Percentiles rank a stretch among this genome's conserved stretches.
Evolutionary conservation across 164 flowering plant genomes (phyloP).

Genomic region (Tetracentron sinense): DNA sequence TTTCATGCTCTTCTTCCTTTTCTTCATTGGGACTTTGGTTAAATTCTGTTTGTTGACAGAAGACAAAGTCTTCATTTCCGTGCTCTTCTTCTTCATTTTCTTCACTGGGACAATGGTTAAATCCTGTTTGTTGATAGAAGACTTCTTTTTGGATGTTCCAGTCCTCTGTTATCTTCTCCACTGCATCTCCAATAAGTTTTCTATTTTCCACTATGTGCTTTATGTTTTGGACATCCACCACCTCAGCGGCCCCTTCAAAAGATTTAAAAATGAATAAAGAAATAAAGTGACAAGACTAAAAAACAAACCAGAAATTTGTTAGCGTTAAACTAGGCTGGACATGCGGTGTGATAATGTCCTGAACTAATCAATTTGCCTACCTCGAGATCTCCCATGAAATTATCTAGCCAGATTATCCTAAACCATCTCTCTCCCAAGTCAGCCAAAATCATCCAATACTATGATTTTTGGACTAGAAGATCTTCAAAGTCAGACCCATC

Average conservation of each 20-base stretch:
- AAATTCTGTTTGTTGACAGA: too few species aligned
- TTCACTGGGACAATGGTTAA: conserved; percentile 7
- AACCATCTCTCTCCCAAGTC: too few species aligned
- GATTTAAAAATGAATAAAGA: neutral
- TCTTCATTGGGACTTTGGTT: too few species aligned
- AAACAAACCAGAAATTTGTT: neutral
- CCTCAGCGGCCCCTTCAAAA: conserved; percentile 49
- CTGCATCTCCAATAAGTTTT: conserved; percentile 40
- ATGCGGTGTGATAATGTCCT: too few species aligned
- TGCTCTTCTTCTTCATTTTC: too few species aligned
- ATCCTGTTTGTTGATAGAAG: conserved; percentile 45
- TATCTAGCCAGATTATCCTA: neutral
- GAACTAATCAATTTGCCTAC: too few species aligned
- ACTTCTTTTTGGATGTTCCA: conserved; percentile 55
- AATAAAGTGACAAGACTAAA: neutral
- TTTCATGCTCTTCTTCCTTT: conserved; percentile 20
- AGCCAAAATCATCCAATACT: neutral
- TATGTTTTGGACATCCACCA: conserved; percentile 54
- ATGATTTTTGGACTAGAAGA: neutral
- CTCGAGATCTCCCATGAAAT: too few species aligned
- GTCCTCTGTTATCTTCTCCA: conserved; percentile 39
- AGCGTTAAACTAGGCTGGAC: too few species aligned
- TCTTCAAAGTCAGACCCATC: neutral
- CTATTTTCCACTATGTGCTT: conserved; percentile 58
- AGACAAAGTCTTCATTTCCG: too few species aligned